Evolutionary conservation across 75 land plant species (phyloP), one percentile per base, ranked within the genome.

Genomic region (Pinus tabuliformis): DNA sequence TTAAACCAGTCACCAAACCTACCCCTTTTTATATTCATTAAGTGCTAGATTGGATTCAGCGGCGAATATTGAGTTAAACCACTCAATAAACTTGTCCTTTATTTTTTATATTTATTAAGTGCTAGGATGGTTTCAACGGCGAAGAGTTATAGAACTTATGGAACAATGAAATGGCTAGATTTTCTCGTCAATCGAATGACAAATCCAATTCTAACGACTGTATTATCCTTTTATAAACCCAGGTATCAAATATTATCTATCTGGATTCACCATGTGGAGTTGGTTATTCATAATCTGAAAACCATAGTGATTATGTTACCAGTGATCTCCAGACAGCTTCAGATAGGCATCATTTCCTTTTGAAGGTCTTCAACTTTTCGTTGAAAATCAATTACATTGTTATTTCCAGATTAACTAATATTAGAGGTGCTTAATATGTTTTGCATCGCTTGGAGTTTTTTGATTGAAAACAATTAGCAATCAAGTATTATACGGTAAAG

Each of bases 181-280:
- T 26, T 72, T 12, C 28, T 73, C 11, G 22, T 5, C 20, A 33
- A n/a, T 20, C 16, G 17, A 15, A 1, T 33, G 8, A 18, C 21
- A 42, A 17, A 17, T 7, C 8, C 18, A 37, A 37, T 68, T 39
- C 33, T n/a, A 13, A 30, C 57, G 5, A 22, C 15, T 1, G 18
- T 42, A 59, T 37, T 20, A 70, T 28, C 77, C 33, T 62, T 33
- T 75, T 1, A 68, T 33, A 59, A 28, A 59, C 57, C 24, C 83
- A 96, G 99, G 95, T 92, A 52, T 89, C 99, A 30, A 96, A 75
- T 79, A 75, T 96, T 17, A 83, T 96, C 66, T 96, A 94, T 83
- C 73, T 96, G 71, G 99, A 96, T 77, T 96, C 99, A 26, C 99
- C 99, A 14, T 92, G 83, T 62, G 98, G 97, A 54, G 98, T 94